These are phyloP conservation scores for Rhodotorula paludigena DNA, from an alignment of 768 basidiomycete species.

Conservation along the genomic window DNA sequence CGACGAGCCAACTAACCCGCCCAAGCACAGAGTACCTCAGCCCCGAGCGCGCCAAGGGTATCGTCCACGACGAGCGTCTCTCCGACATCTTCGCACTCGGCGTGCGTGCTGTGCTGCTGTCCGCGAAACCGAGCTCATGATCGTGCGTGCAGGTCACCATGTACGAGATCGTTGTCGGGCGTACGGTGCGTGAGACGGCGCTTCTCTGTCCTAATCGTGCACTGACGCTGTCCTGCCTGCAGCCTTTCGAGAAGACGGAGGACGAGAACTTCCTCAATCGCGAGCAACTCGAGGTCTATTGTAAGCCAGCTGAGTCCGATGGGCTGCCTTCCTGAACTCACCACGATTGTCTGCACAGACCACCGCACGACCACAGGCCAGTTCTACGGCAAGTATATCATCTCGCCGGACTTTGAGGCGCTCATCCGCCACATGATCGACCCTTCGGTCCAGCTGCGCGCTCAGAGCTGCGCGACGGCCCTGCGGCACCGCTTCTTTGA, in stretches of 20 bases:
- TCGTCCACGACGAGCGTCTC: conserved; percentile 87
- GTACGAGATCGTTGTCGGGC: conserved; percentile 86
- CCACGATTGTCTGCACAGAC: conserved; percentile 6
- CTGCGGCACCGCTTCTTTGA: conserved; percentile 39
- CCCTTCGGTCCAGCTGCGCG: conserved; percentile 16
- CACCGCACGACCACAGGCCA: conserved; percentile 29
- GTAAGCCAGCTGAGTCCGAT: conserved; percentile 48
- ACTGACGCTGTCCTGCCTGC: background rate
- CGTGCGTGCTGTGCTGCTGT: conserved; percentile 31
- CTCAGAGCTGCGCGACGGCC: conserved; percentile 28
- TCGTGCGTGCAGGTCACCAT: conserved; percentile 55
- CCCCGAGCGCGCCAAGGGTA: conserved; percentile 81
- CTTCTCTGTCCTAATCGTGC: background rate
- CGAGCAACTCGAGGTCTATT: conserved; percentile 75
- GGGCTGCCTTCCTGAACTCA: background rate
- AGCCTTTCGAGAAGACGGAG: conserved; percentile 35
- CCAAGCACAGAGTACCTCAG: conserved; percentile 66
- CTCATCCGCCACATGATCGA: conserved; percentile 41
- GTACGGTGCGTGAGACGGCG: conserved; percentile 56
- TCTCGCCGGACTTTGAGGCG: conserved; percentile 34
- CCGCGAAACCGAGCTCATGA: background rate
- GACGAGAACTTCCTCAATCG: conserved; percentile 52
- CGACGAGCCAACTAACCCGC: background rate
- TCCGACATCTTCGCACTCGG: conserved; percentile 57
- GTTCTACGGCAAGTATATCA: conserved; percentile 32